These are phyloP conservation scores for Seiridium cupressi DNA, from an alignment of 2,329 filamentous ascomycete species.

Conservation along the genomic window DNA sequence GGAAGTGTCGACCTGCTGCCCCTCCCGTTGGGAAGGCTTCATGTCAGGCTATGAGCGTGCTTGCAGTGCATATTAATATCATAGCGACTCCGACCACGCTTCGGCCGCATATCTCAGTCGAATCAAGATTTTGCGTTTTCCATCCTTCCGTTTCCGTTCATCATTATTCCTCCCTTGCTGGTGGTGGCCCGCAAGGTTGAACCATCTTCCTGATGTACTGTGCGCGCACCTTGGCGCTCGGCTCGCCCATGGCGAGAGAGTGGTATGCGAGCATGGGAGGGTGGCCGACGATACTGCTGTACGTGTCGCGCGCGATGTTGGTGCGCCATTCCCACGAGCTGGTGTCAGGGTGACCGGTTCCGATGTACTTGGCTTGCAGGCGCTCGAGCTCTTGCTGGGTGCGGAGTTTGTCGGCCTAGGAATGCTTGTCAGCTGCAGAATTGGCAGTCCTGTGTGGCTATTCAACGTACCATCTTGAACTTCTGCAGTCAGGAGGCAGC, in stretches of 20 bases:
- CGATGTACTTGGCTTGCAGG: slow-evolving; percentile 92
- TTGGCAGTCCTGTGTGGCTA: not conserved
- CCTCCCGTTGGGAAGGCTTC: no score
- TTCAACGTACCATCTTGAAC: not conserved
- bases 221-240: slow-evolving; percentile 74
- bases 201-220: slow-evolving; percentile 81
- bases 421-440: not conserved
- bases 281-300: slow-evolving; percentile 85
- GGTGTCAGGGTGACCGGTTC: slow-evolving; percentile 94
- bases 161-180: slow-evolving; percentile 45
- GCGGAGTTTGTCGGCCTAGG: slow-evolving; percentile 91
- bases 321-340: slow-evolving; percentile 97
- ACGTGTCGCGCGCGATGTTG: slow-evolving; percentile 93
- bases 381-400: slow-evolving; percentile 97
- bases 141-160: not conserved
- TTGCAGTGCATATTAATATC: no score
- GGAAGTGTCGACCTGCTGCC: no score
- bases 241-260: slow-evolving; percentile 83
- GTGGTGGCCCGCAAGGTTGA: slow-evolving; percentile 59
- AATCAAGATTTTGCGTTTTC: not conserved
- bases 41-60: no score
- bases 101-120: not conserved
- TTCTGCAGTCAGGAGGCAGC: no score
- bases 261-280: slow-evolving; percentile 86
- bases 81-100: no score